Evolutionary conservation across 805 yeast genomes (phyloP).

Genomic region (Wickerhamiella siamensis): DNA sequence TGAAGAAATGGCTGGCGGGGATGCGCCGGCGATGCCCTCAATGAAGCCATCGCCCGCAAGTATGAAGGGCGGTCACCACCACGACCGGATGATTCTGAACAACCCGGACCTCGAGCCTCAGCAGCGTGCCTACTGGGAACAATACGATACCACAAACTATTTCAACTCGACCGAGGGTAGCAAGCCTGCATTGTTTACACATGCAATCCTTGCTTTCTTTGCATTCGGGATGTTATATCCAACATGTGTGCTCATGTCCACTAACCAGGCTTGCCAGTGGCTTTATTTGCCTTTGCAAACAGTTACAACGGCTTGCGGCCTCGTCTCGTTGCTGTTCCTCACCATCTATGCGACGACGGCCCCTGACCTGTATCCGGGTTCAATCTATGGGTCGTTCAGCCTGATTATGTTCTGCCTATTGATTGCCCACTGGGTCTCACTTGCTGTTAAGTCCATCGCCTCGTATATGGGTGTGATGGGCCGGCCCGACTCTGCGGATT

Average conservation of each 20-base stretch:
- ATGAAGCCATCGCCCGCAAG: slow-evolving; percentile 13
- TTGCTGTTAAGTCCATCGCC: slow-evolving; percentile 13
- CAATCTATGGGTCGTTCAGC: slow-evolving; percentile 57
- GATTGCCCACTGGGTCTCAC: slow-evolving; percentile 36
- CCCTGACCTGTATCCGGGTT: slow-evolving; percentile 59
- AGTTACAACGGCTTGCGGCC: slow-evolving; percentile 30
- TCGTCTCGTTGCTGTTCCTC: slow-evolving; percentile 40
- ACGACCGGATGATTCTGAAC: slow-evolving; percentile 35
- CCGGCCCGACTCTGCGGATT: slow-evolving; percentile 24
- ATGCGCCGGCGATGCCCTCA: neutral
- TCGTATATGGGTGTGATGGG: slow-evolving; percentile 7
- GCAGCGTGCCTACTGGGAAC: slow-evolving; percentile 64
- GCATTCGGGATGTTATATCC: slow-evolving; percentile 53
- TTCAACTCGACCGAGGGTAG: slow-evolving; percentile 35
- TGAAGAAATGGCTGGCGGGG: neutral
- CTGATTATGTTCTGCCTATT: slow-evolving; percentile 42
- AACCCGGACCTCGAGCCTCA: slow-evolving; percentile 50
- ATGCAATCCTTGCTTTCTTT: slow-evolving; percentile 32
- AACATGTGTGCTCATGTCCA: slow-evolving; percentile 46
- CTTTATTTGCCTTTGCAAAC: slow-evolving; percentile 40
- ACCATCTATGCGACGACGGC: slow-evolving; percentile 44
- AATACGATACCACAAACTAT: slow-evolving; percentile 63
- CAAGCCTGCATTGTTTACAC: slow-evolving; percentile 40
- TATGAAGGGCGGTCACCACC: slow-evolving; percentile 12
- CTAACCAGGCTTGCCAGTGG: slow-evolving; percentile 39